A percentile compares a stretch with the other conserved stretches of the same genome.
These are phyloP conservation scores for Lyophyllum shimeji DNA, from an alignment of 768 basidiomycete species.

Conservation along the genomic window DNA sequence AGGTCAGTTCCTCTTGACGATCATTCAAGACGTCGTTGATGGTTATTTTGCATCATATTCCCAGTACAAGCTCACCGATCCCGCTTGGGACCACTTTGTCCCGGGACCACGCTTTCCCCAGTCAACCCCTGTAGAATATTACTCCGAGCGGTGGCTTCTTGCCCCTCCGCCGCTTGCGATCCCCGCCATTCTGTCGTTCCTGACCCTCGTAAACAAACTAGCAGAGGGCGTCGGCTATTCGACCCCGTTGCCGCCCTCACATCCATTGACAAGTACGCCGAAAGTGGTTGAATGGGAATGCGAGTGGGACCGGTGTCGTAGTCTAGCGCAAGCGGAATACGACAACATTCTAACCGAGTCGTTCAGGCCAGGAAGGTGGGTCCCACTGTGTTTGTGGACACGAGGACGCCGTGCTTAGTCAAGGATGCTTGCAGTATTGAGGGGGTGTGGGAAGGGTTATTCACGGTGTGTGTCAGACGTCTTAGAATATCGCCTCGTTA, in stretches of 20 bases:
- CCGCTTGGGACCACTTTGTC: conserved; percentile 59
- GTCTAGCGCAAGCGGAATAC: conserved; percentile 29
- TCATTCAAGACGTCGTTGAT: not conserved
- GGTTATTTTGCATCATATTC: conserved; percentile 2
- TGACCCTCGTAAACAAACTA: conserved; percentile 49
- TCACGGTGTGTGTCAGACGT: conserved; percentile 52
- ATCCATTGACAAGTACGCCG: conserved; percentile 23
- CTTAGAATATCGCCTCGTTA: not conserved
- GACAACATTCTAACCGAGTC: conserved; percentile 38
- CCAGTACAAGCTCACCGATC: conserved; percentile 62
- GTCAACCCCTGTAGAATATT: conserved; percentile 35
- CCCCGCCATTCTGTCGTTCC: conserved; percentile 71
- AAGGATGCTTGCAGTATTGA: conserved; percentile 46
- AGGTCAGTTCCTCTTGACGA: conserved; percentile 25
- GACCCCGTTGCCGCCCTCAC: conserved; percentile 33
- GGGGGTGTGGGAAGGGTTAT: conserved; percentile 79
- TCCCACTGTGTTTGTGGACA: not conserved
- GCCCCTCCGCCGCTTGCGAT: conserved; percentile 61
- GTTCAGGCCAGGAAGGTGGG: conserved; percentile 60
- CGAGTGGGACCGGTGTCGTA: conserved; percentile 65
- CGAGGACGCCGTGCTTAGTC: conserved; percentile 3
- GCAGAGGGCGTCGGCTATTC: conserved; percentile 26
- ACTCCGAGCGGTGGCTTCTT: conserved; percentile 44
- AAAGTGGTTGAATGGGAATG: conserved; percentile 62
- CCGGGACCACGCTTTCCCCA: conserved; percentile 28